A percentile compares a stretch with the other conserved stretches of the same genome.
Conservation (phyloP, 805 yeast genomes). For the Suhomyces emberorum region DNA sequence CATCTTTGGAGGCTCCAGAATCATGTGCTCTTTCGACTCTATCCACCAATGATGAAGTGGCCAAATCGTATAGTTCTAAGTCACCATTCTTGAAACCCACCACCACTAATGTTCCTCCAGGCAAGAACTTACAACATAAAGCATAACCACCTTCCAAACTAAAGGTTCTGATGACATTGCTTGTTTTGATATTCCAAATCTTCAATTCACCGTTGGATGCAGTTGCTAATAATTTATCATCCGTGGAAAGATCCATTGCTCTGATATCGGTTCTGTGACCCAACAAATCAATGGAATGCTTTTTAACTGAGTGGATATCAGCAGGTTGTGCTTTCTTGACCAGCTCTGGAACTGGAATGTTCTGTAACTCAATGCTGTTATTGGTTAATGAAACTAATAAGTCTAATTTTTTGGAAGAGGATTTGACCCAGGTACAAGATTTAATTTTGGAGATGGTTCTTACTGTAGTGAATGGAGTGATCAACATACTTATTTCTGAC, state of each 20-base stretch:
- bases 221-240: slow-evolving; percentile 75
- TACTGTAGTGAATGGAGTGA: slow-evolving; percentile 66
- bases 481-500: slow-evolving; percentile 52
- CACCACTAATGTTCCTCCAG: slow-evolving; percentile 86
- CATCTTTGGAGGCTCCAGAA: slow-evolving; percentile 26
- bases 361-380: slow-evolving; percentile 72
- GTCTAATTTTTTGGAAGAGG: slow-evolving; percentile 48
- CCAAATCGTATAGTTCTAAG: slow-evolving; percentile 79
- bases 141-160: slow-evolving; percentile 76
- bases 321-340: slow-evolving; percentile 45
- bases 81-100: slow-evolving; percentile 88
- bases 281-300: slow-evolving; percentile 60
- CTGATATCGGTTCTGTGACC: slow-evolving; percentile 94
- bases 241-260: slow-evolving; percentile 76
- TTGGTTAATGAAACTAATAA: slow-evolving; percentile 63
- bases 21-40: slow-evolving; percentile 66
- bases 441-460: slow-evolving; percentile 64
- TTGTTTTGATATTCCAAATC: slow-evolving; percentile 78
- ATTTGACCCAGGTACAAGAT: slow-evolving; percentile 61
- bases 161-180: slow-evolving; percentile 78
- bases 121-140: slow-evolving; percentile 73
- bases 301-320: slow-evolving; percentile 44
- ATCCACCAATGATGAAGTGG: slow-evolving; percentile 72
- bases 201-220: slow-evolving; percentile 89
- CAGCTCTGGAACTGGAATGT: slow-evolving; percentile 54